Evolutionary conservation across 2,329 filamentous ascomycete species (phyloP).

Genomic region (Colletotrichum lentis): DNA sequence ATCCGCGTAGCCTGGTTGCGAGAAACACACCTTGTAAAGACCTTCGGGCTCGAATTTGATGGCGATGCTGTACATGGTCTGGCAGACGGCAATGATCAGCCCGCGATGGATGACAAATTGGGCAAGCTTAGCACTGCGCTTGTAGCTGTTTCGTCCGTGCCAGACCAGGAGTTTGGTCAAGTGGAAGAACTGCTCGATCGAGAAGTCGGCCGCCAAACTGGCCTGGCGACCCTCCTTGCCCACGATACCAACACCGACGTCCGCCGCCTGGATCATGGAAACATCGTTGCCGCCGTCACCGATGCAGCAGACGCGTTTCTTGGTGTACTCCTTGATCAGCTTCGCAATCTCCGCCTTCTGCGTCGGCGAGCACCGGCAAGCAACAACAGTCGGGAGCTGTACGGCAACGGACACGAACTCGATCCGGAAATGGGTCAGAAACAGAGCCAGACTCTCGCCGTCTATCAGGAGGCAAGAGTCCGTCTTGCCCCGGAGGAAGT

Average conservation of each 20-base stretch:
- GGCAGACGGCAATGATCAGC: conserved; percentile 92
- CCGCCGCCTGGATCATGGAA: conserved; percentile 98
- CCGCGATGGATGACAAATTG: conserved; percentile 99
- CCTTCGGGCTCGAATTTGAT: conserved; percentile 92
- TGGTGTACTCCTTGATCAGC: conserved; percentile 89
- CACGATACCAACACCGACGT: conserved; percentile 97
- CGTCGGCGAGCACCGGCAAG: conserved; percentile 94
- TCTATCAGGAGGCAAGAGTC: conserved; percentile 92
- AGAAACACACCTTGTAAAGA: conserved; percentile 73
- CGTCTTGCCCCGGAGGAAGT: conserved; percentile 86
- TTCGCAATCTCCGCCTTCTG: conserved; percentile 95
- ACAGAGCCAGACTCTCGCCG: conserved; percentile 85
- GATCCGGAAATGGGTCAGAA: conserved; percentile 81
- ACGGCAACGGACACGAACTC: conserved; percentile 92
- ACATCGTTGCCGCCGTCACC: conserved; percentile 98
- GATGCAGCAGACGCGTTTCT: conserved; percentile 96
- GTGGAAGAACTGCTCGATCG: conserved; percentile 93
- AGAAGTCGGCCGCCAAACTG: conserved; percentile 94
- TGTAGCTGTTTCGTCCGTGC: conserved; percentile 98
- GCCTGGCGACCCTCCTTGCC: conserved; percentile 97
- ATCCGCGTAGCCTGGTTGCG: not conserved
- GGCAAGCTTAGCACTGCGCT: conserved; percentile 90
- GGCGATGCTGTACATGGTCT: conserved; percentile 97
- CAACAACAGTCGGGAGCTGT: conserved; percentile 87
- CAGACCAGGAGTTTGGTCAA: conserved; percentile 97